These are phyloP conservation scores for Aspergillus awamori DNA, from an alignment of 2,329 filamentous ascomycete species.

Conservation along the genomic window DNA sequence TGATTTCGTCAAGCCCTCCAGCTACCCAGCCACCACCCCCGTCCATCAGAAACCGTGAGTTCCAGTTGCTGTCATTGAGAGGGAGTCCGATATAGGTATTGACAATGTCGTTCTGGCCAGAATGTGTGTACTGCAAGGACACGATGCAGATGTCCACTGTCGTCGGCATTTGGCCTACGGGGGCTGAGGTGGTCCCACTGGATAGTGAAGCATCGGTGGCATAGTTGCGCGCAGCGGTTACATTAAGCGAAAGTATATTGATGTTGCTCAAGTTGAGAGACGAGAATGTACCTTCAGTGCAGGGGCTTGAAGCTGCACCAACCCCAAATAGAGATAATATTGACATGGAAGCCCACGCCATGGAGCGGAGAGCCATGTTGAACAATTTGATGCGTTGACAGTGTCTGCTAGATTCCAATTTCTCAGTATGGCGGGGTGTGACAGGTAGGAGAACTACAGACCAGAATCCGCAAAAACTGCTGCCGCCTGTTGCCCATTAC, in stretches of 20 bases:
- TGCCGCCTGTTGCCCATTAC: neutral
- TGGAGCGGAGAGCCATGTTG: neutral
- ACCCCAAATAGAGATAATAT: neutral
- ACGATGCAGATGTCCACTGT: neutral
- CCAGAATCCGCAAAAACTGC: neutral
- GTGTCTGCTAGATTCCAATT: neutral
- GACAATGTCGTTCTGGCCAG: slow-evolving; percentile 7
- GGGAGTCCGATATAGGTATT: slow-evolving; percentile 9
- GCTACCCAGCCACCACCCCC: slow-evolving; percentile 9
- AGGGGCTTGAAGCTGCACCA: neutral
- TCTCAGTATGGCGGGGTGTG: neutral
- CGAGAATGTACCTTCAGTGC: neutral
- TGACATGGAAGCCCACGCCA: neutral
- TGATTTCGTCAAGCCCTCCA: neutral
- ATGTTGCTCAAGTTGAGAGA: neutral
- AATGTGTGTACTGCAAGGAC: slow-evolving; percentile 7
- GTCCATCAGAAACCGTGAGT: slow-evolving; percentile 8
- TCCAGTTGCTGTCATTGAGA: slow-evolving; percentile 1
- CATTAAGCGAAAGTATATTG: neutral
- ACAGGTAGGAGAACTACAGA: neutral
- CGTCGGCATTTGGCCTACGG: neutral
- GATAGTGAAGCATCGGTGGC: neutral
- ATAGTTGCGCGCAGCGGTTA: neutral
- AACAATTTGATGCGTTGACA: neutral
- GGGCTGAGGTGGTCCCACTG: neutral